These are phyloP conservation scores for Syzygium grande DNA, from an alignment of 345 rosid genomes.

Conservation along the genomic window DNA sequence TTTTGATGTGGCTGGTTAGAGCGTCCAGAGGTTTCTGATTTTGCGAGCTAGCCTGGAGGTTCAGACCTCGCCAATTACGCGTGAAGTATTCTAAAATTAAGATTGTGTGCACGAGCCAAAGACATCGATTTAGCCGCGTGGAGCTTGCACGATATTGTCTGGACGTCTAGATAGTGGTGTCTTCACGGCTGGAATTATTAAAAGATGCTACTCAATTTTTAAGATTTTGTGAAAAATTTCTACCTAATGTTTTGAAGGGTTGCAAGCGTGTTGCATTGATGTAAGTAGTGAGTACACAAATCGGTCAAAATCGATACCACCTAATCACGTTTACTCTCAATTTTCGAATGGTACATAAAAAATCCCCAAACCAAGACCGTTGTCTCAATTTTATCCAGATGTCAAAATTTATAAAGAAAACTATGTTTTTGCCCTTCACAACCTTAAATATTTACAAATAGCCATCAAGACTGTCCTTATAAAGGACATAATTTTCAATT, in stretches of 20 bases:
- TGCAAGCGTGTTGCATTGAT: background rate
- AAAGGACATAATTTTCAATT: background rate
- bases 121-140: no score
- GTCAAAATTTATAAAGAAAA: background rate
- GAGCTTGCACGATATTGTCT: no score
- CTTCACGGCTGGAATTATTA: no score
- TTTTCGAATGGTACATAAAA: background rate
- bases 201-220: no score
- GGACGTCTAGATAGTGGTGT: no score
- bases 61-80: background rate
- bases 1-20: no score
- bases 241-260: background rate
- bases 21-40: no score
- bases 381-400: background rate
- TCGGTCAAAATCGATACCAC: background rate
- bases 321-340: background rate
- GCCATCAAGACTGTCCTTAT: background rate
- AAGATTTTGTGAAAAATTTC: no score
- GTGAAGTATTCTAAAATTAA: no score
- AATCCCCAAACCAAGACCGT: fast-evolving
- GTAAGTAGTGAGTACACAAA: background rate
- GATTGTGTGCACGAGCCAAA: background rate
- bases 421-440: no score
- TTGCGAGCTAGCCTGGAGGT: no score
- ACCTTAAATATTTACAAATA: no score